These are phyloP conservation scores for Arachnopeziza araneosa DNA, from an alignment of 2,329 filamentous ascomycete species.

Conservation along the genomic window DNA sequence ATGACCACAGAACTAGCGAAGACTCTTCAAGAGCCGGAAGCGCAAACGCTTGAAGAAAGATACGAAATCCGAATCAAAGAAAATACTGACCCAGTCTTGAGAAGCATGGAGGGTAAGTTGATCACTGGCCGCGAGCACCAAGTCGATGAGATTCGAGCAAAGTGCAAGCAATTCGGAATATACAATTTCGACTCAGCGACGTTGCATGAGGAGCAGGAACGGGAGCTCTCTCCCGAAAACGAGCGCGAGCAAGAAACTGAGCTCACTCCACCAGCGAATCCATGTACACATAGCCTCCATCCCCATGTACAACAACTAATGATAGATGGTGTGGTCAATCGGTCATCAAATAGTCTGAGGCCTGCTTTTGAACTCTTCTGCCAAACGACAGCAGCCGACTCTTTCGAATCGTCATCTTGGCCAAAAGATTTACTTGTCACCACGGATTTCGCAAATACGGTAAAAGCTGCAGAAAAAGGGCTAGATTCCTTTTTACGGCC, in stretches of 20 bases:
- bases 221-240: constrained; percentile 59
- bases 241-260: constrained; percentile 54
- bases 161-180: constrained; percentile 34
- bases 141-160: constrained; percentile 23
- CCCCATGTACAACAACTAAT: constrained; percentile 38
- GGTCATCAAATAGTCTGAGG: constrained; percentile 33
- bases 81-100: not conserved
- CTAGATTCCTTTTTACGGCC: constrained; percentile 45
- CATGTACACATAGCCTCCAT: constrained; percentile 40
- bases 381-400: constrained; percentile 35
- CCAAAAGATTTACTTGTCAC: constrained; percentile 41
- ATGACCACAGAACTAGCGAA: not conserved
- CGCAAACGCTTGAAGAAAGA: constrained; percentile 43
- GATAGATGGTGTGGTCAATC: constrained; percentile 29
- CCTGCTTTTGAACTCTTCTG: constrained; percentile 42
- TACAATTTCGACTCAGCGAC: constrained; percentile 31
- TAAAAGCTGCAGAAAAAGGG: constrained; percentile 26
- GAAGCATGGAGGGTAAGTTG: not conserved
- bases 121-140: not conserved
- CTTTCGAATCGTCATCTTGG: constrained; percentile 31
- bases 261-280: constrained; percentile 36
- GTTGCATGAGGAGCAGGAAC: constrained; percentile 62
- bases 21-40: constrained; percentile 45
- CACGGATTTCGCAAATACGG: constrained; percentile 43
- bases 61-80: constrained; percentile 36